Evolutionary conservation across 108 stramenopile genomes (phyloP), one percentile per base, ranked within the genome.

Genomic region (Nitzschia sp.): DNA sequence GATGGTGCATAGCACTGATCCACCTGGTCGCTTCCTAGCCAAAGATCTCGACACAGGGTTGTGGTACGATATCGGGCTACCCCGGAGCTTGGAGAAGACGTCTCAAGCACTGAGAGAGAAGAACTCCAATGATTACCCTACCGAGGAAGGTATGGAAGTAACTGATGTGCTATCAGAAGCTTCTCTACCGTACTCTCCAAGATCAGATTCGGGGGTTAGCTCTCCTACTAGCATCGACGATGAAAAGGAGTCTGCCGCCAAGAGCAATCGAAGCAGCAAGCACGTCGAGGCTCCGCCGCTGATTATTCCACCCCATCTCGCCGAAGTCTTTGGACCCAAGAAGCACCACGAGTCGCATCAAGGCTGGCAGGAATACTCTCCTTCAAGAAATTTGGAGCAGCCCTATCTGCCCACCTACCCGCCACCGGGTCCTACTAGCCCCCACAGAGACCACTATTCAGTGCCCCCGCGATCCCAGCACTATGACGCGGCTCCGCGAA

Each of bases 81-180:
- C 84, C 23, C 70, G 84, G 21, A 86, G 85, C 38, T 45, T 84
- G 15, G 83, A 85, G 58, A 90, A 90, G 46, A 85, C 85, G 1
- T 82, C 85, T 11, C 89, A 90, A 71, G 72, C 79, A 59, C 21
- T 75, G 68, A 19, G 87, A 66, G 81, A 82, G 35, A 82, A 74
- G 64, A 76, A 71, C 32, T 78, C 76, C 6, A 77, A 77, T 46
- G 76, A 77, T 29, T 49, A 51, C 47, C 63, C 76, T 46, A 38
- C 38, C 18, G 61, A 62, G 1, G 42, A 62, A 46, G 61, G 61
- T 13, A 62, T 34, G 1, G 61, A 62, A 17, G 61, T 62, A 0
- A 62, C 42, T 9, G 61, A 62, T 5, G 42, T 62, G 19, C 19
- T 62, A 2, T 62, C 61, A 9, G 61, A 62, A 45, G 42, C 42